These are phyloP conservation scores for Penicillium cinerascens DNA, from an alignment of 495 filamentous ascomycete genomes.

Conservation along the genomic window DNA sequence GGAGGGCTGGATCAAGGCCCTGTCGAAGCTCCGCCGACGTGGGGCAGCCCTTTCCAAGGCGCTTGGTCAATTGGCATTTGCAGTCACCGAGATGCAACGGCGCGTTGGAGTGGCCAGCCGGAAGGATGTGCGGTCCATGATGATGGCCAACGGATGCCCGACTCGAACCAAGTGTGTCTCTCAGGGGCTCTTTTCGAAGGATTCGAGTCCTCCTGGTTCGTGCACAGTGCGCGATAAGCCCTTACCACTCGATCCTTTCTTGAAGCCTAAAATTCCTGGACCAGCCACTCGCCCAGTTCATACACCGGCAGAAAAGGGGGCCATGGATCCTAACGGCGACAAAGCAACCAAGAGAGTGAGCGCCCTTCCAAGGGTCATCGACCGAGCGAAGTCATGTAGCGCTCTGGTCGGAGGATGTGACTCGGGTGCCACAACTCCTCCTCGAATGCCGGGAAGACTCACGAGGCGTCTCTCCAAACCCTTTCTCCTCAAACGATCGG, in stretches of 20 bases:
- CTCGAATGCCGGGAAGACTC: slow-evolving; percentile 21
- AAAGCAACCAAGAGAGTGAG: slow-evolving; percentile 4
- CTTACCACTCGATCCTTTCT: slow-evolving; percentile 32
- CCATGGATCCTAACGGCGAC: slow-evolving; percentile 1
- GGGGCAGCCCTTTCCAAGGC: slow-evolving; percentile 57
- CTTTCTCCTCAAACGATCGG: slow-evolving; percentile 24
- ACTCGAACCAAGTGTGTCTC: slow-evolving; percentile 19
- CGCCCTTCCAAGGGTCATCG: slow-evolving; percentile 9
- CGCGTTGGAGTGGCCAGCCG: slow-evolving; percentile 71
- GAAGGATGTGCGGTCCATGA: slow-evolving; percentile 42
- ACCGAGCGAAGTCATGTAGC: slow-evolving; percentile 25
- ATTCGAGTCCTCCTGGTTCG: slow-evolving; percentile 1
- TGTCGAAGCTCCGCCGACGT: slow-evolving; percentile 65
- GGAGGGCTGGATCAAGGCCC: slow-evolving; percentile 74
- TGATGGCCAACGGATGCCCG: slow-evolving; percentile 1
- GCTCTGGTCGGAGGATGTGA: slow-evolving; percentile 13
- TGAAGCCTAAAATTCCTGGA: slow-evolving; percentile 4
- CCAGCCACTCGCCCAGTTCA: slow-evolving; percentile 8
- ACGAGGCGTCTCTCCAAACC: slow-evolving; percentile 30
- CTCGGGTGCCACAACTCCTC: slow-evolving; percentile 6
- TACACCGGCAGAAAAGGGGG: slow-evolving; percentile 18
- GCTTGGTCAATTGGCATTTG: slow-evolving; percentile 59
- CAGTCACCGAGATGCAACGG: slow-evolving; percentile 74
- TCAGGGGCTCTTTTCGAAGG: slow-evolving; percentile 25
- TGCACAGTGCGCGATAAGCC: slow-evolving; percentile 27